Evolutionary conservation across 345 rosid genomes (phyloP).

Genomic region (Gossypioides kirkii): DNA sequence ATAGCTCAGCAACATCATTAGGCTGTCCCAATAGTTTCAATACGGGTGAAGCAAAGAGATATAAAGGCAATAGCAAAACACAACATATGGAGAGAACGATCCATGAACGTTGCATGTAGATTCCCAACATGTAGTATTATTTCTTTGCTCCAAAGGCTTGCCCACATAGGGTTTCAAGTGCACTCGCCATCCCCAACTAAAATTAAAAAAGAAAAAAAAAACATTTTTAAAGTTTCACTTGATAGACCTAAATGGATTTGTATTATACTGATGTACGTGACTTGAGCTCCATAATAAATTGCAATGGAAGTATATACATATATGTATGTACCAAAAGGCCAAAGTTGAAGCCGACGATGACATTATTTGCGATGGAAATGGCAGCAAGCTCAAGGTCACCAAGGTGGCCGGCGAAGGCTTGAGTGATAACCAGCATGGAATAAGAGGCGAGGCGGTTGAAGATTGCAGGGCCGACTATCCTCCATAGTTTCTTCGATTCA

Average conservation of each 20-base stretch:
- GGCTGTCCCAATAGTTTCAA: constrained; percentile 66
- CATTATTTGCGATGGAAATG: constrained; percentile 64
- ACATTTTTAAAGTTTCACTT: no score
- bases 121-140: constrained; percentile 62
- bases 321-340: constrained; percentile 73
- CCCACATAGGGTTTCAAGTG: constrained; percentile 54
- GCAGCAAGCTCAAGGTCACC: constrained; percentile 94
- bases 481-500: constrained; percentile 85
- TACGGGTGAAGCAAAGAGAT: constrained; percentile 42
- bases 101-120: constrained; percentile 75
- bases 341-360: constrained; percentile 62
- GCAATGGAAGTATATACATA: background rate
- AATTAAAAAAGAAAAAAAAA: background rate
- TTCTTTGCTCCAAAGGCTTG: constrained; percentile 70
- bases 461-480: constrained; percentile 78
- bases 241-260: no score
- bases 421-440: constrained; percentile 78
- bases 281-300: no score
- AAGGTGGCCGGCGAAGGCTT: constrained; percentile 89
- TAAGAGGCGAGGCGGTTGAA: constrained; percentile 65
- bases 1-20: constrained; percentile 48
- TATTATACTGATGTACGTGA: no score
- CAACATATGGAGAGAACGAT: constrained; percentile 44
- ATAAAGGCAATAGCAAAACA: constrained; percentile 47
- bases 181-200: constrained; percentile 73